These are phyloP conservation scores for Teratosphaeriaceae sp. DNA, from an alignment of 2,329 filamentous ascomycete genomes.

Conservation along the genomic window DNA sequence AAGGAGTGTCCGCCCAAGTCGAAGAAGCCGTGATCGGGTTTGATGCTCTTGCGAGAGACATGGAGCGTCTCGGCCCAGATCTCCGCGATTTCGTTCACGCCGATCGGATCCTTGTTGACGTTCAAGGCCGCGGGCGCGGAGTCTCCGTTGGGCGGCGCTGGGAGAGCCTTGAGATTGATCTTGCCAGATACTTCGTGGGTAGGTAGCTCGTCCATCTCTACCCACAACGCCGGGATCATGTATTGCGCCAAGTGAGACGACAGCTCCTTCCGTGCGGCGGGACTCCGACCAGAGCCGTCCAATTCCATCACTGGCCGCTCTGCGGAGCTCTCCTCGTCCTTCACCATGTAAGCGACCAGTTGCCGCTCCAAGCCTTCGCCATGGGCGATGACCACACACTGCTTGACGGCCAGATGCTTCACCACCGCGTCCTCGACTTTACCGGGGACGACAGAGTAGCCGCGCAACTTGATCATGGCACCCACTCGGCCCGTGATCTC, in stretches of 20 bases:
- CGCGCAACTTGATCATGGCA: conserved; percentile 74
- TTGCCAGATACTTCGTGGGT: conserved; percentile 76
- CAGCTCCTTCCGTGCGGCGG: conserved; percentile 58
- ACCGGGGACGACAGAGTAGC: conserved; percentile 70
- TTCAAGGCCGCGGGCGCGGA: conserved; percentile 3
- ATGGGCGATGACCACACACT: conserved; percentile 65
- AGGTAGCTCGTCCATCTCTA: conserved; percentile 62
- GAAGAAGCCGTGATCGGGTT: conserved; percentile 69
- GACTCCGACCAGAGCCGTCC: conserved; percentile 65
- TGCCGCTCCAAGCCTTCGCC: conserved; percentile 71
- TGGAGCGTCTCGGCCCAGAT: conserved; percentile 67
- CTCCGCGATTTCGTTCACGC: conserved; percentile 59
- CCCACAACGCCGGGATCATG: conserved; percentile 76
- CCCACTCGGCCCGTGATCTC: conserved; percentile 72
- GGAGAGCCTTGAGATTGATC: conserved; percentile 65
- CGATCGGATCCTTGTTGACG: conserved; percentile 53
- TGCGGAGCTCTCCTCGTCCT: conserved; percentile 53
- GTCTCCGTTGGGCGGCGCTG: conserved; percentile 53
- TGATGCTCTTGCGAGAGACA: conserved; percentile 56
- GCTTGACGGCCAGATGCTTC: conserved; percentile 61
- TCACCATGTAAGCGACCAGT: conserved; percentile 69
- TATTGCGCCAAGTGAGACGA: conserved; percentile 67
- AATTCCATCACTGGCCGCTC: conserved; percentile 58
- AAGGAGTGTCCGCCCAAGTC: conserved; percentile 75
- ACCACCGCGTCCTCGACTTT: conserved; percentile 70